These are phyloP conservation scores for Ogataea pini DNA, from an alignment of 805 yeast species.

Conservation along the genomic window DNA sequence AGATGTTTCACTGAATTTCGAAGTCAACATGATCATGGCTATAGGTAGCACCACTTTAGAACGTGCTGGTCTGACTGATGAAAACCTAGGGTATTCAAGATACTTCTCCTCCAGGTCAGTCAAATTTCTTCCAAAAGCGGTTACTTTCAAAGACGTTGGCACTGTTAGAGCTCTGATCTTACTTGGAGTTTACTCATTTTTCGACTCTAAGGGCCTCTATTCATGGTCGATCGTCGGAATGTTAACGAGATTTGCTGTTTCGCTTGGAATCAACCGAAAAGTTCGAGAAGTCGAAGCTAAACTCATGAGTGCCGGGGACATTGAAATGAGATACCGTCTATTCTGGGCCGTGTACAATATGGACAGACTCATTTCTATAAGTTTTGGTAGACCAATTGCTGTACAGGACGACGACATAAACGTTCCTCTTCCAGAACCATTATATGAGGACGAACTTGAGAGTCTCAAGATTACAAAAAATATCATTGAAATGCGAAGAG, in stretches of 20 bases:
- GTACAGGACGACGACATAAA: constrained; percentile 32
- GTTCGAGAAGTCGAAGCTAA: constrained; percentile 31
- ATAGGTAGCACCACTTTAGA: constrained; percentile 55
- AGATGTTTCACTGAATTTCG: constrained; percentile 40
- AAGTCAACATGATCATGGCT: constrained; percentile 53
- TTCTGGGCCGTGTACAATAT: constrained; percentile 34
- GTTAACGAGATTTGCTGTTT: constrained; percentile 44
- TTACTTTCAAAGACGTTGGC: constrained; percentile 41
- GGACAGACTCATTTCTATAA: constrained; percentile 31
- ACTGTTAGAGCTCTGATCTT: constrained; percentile 44
- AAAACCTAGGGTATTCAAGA: constrained; percentile 40
- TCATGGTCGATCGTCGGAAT: constrained; percentile 56
- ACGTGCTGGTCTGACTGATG: constrained; percentile 39
- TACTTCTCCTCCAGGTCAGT: constrained; percentile 44
- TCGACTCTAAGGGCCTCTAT: constrained; percentile 49
- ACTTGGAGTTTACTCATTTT: constrained; percentile 51
- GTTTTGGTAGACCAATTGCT: constrained; percentile 30
- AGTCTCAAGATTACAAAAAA: constrained; percentile 42
- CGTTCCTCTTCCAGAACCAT: constrained; percentile 33
- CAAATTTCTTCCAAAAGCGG: constrained; percentile 39
- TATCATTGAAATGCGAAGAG: constrained; percentile 44
- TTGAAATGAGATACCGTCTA: constrained; percentile 44
- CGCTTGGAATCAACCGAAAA: constrained; percentile 48
- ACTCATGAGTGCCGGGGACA: constrained; percentile 35
- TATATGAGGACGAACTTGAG: constrained; percentile 42